Base-by-base conservation (phyloP, 495 filamentous ascomycete genomes). In the Xylaria longipes region DNA sequence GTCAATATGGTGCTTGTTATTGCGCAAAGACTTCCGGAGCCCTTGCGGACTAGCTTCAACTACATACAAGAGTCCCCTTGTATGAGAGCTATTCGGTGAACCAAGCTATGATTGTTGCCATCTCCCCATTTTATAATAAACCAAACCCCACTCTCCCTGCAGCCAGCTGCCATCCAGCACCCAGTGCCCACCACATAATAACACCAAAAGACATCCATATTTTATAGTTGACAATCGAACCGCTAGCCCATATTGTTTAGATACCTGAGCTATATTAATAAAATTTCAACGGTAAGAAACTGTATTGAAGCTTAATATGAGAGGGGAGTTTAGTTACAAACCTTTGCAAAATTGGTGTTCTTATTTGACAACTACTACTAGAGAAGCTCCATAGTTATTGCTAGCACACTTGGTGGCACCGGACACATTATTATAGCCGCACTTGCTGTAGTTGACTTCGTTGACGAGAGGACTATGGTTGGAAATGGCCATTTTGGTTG, bases 391-490 rank as follows among this genome's bases (percentile, higher is more conserved):
- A 22, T 22, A 57, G 54, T 57, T 57, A 31, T 57, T 61, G 35
- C 65, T 9, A 54, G 48, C 64, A 50, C 64, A 67, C 31, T 43
- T 46, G 29, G 22, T 60, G n/a, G 45, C 45, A 39, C 65, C 65
- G 52, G 65, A 60, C 43, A 68, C 22, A 37, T 68, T 68, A 54
- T 68, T 68, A 31, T 68, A 68, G 35, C 46, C 65, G 65, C 65
- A 68, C n/a, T 60, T 35, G 48, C 43, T 29, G 48, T 43, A 68
- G 46, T 68, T 68, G 22, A 68, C 65, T 46, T 54, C 52, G 65
- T 68, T 54, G 46, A 68, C 48, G 27, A 54, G 65, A 46, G 20
- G 25, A 39, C 20, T 68, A 22, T 46, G 65, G 52, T 27, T 14
- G n/a, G 65, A 46, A 54, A 54, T 37, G 27, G 65, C 65, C 54